Evolutionary conservation across 306 rosid species (phyloP).

Genomic region (Dalbergia oliveri): DNA sequence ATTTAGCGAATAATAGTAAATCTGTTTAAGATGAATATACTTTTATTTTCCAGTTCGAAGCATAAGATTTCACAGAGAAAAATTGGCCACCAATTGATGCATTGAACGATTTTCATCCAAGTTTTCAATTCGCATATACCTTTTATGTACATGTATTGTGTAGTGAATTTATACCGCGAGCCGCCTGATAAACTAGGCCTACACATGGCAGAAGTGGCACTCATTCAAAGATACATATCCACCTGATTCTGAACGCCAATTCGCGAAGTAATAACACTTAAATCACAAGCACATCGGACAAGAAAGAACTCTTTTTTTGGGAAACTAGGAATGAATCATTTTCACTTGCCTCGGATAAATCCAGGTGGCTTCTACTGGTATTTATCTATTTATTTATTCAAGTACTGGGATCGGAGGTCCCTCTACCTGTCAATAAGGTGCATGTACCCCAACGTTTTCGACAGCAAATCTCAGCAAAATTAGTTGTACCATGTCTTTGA

Average conservation of each 20-base stretch:
- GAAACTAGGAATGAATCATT: background rate
- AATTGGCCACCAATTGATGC: too few species aligned
- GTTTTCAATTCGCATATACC: too few species aligned
- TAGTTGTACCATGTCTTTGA: slow-evolving; percentile 35
- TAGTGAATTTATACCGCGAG: background rate
- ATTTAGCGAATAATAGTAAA: too few species aligned
- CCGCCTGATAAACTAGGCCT: background rate
- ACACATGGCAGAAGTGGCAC: background rate
- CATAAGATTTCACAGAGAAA: too few species aligned
- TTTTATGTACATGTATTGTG: background rate
- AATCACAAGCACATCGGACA: background rate
- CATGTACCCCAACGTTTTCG: slow-evolving; percentile 14
- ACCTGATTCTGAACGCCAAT: background rate
- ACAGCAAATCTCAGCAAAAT: slow-evolving; percentile 41
- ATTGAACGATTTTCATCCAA: too few species aligned
- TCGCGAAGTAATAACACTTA: background rate
- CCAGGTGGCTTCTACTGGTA: background rate
- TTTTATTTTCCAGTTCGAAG: too few species aligned
- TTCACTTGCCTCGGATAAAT: background rate
- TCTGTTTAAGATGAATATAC: too few species aligned
- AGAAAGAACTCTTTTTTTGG: background rate
- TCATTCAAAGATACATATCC: background rate
- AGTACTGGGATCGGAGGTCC: slow-evolving; percentile 16
- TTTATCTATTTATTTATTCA: background rate
- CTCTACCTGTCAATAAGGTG: slow-evolving; percentile 9